These are phyloP conservation scores for Amoebophrya sp. DNA, from an alignment of 169 alveolate species.

Conservation along the genomic window DNA sequence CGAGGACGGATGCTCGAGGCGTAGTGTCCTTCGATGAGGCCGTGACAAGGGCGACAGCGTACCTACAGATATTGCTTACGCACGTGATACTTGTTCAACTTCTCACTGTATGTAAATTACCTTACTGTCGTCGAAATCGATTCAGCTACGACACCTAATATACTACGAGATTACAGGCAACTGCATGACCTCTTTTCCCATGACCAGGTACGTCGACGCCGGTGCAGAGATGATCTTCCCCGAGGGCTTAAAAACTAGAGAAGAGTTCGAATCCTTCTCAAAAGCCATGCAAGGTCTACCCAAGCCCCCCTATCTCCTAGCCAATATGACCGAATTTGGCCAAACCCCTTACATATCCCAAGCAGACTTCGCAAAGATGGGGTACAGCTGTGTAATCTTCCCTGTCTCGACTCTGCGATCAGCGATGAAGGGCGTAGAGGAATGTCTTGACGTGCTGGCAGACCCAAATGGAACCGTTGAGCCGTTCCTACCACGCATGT, in stretches of 20 bases:
- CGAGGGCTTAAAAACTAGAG: conserved; percentile 59
- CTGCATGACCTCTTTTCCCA: background rate
- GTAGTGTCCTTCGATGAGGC: conserved; percentile 59
- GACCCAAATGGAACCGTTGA: conserved; percentile 54
- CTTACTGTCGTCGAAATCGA: background rate
- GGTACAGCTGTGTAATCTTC: conserved; percentile 65
- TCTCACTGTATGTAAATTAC: background rate
- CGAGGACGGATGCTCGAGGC: conserved; percentile 64
- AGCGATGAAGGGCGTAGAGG: conserved; percentile 64
- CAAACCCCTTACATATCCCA: conserved; percentile 57
- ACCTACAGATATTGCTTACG: background rate
- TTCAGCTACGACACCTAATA: no score
- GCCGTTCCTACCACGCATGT: conserved; percentile 27
- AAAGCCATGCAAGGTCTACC: conserved; percentile 29
- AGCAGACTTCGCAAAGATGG: conserved; percentile 34
- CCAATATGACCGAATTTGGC: conserved; percentile 82
- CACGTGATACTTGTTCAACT: background rate
- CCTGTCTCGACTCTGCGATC: conserved; percentile 75
- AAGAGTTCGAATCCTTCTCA: conserved; percentile 37
- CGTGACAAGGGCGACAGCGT: conserved; percentile 52
- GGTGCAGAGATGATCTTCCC: conserved; percentile 86
- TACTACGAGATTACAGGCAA: background rate
- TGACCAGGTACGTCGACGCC: conserved; percentile 60
- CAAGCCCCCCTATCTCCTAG: conserved; percentile 61
- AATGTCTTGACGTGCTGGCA: conserved; percentile 41